Conservation (phyloP, 2,329 filamentous ascomycete genomes). For the Elsinoe arachidis region DNA sequence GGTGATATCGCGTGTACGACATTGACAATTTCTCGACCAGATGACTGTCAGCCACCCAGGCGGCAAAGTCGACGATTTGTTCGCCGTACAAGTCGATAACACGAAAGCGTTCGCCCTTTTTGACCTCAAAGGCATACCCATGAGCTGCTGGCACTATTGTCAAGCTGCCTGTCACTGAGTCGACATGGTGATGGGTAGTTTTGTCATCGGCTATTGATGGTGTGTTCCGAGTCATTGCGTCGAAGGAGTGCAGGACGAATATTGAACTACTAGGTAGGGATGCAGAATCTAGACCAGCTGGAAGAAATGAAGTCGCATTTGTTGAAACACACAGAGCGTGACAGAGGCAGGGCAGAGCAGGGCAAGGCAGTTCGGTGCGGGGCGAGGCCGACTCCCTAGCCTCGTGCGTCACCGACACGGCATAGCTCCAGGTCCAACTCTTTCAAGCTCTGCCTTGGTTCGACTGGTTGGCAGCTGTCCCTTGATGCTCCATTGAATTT, state of each 20-base stretch:
- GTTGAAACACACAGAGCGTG: no score
- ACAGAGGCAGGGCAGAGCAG: no score
- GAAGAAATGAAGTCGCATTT: no score
- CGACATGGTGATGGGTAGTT: background rate
- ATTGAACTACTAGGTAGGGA: no score
- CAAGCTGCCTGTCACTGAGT: background rate
- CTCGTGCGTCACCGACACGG: background rate
- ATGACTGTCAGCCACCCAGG: constrained; percentile 26
- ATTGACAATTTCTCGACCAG: constrained; percentile 30
- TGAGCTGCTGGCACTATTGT: constrained; percentile 22
- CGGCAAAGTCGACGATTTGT: constrained; percentile 35
- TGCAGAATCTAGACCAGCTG: no score
- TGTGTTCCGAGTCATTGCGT: background rate
- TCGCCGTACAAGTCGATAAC: constrained; percentile 33
- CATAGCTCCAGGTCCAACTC: background rate
- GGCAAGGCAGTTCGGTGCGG: no score
- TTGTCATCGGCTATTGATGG: background rate
- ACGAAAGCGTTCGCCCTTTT: constrained; percentile 30
- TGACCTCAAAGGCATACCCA: constrained; percentile 29
- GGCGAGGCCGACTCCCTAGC: background rate
- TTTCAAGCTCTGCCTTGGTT: no score
- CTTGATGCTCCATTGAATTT: background rate
- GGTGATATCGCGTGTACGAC: constrained; percentile 32
- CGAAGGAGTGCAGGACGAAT: no score
- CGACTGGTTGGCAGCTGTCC: background rate